Base-by-base conservation (phyloP, 2,329 filamentous ascomycete species). In the Chaetomiaceae sp. region DNA sequence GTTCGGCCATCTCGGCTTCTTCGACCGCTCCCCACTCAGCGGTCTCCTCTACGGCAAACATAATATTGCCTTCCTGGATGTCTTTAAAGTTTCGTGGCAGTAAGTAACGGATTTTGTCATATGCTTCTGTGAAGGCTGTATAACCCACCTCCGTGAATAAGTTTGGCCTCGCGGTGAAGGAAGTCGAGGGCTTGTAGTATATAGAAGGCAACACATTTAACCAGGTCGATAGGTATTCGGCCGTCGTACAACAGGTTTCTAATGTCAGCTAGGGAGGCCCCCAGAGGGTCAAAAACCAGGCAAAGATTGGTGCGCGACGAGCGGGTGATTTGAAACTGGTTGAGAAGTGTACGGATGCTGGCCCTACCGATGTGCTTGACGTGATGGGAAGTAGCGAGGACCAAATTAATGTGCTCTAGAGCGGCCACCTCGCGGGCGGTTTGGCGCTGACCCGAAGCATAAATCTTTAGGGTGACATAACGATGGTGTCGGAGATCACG, bases 401-500 rank as follows among this genome's bases (percentile, higher is more conserved):
- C 53, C 10, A 25, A 21, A 27, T 42, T 41, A 20, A 55, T 42
- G 16, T 51, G 47, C 20, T 37, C 10, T n/a, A 55, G 36, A 4
- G 47, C 53, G 3, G 48, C 48, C 20, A 47, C 18, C 36, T 55
- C 53, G 18, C 42, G 42, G 29, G 29, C 18, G 4, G 30, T 21
- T 16, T 47, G 44, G 4, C 2, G 4, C 5, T 38, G 5, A 10
- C 23, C 23, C 37, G 44, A n/a, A 6, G 42, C 47, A 21, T 51
- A 55, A 16, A 55, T 43, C 43, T 55, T 55, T 21, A 51, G 7
- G 6, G 43, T 40, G 9, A 51, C 53, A 37, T 54, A 54, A 20
- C 48, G 42, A n/a, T 55, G 48, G 13, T 40, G 16, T 6, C 18
- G 18, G 7, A 71, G 63, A 63, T 74, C 70, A 25, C 60, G 66